Conservation (phyloP, 2,329 filamentous ascomycete species). For the Sarocladium oryzae region DNA sequence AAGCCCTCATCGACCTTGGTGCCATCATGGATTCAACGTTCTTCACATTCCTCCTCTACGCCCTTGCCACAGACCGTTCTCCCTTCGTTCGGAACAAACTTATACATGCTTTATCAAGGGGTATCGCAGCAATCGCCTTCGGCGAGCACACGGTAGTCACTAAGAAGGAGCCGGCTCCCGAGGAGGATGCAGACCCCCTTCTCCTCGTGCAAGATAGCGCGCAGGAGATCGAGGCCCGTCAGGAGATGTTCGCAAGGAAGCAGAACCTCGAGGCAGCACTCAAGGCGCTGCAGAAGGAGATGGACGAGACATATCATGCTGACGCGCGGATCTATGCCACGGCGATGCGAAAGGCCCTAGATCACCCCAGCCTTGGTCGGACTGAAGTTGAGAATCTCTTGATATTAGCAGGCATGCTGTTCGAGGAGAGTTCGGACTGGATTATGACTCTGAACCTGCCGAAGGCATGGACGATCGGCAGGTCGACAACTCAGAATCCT, state of each 20-base stretch:
- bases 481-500: conserved; percentile 27
- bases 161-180: conserved; percentile 24
- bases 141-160: conserved; percentile 48
- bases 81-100: conserved; percentile 56
- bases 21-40: conserved; percentile 49
- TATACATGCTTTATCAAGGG: conserved; percentile 52
- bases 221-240: conserved; percentile 49
- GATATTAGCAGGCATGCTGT: conserved; percentile 40
- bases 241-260: conserved; percentile 58
- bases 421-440: conserved; percentile 37
- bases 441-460: conserved; percentile 34
- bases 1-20: conserved; percentile 58
- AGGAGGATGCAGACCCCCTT: conserved; percentile 23
- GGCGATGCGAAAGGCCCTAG: conserved; percentile 36
- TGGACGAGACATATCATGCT: conserved; percentile 33
- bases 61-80: conserved; percentile 55
- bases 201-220: conserved; percentile 37
- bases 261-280: conserved; percentile 54
- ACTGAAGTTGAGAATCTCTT: conserved; percentile 35
- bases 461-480: conserved; percentile 33
- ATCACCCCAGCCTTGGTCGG: conserved; percentile 32
- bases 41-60: conserved; percentile 49
- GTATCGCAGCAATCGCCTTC: conserved; percentile 57
- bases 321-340: conserved; percentile 33
- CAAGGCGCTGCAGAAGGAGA: conserved; percentile 35